phyloP scores from a whole-genome alignment of 2,329 filamentous ascomycete species.

The Microcera coccophila region DNA sequence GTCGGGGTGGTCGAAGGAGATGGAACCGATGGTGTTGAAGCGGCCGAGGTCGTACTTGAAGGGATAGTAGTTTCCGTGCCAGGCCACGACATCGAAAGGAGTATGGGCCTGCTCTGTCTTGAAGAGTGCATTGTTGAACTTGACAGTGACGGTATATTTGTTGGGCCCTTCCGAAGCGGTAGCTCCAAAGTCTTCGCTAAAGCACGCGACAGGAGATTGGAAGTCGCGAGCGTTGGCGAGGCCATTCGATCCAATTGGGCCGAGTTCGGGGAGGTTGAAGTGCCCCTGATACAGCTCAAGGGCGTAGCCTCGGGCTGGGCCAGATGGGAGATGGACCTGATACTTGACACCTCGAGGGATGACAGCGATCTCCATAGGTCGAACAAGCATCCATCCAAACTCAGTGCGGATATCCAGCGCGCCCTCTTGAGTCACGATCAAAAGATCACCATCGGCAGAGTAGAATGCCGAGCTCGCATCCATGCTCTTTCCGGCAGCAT shows the following conservation, averaged over 20 bases:
- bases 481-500: conserved; percentile 77
- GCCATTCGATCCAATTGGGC: conserved; percentile 69
- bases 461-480: conserved; percentile 71
- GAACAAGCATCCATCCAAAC: conserved; percentile 68
- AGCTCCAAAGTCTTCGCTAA: conserved; percentile 55
- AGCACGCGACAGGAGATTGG: conserved; percentile 65
- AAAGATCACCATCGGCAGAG: conserved; percentile 74
- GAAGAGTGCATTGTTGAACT: conserved; percentile 67
- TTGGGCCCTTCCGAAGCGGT: conserved; percentile 36
- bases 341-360: conserved; percentile 73
- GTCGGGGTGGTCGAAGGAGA: conserved; percentile 74
- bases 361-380: conserved; percentile 73
- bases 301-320: conserved; percentile 67
- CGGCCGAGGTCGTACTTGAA: conserved; percentile 79
- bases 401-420: conserved; percentile 73
- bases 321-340: conserved; percentile 61
- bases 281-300: conserved; percentile 71
- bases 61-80: conserved; percentile 77
- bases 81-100: conserved; percentile 75
- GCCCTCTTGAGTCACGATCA: conserved; percentile 73
- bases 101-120: conserved; percentile 62
- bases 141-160: conserved; percentile 52
- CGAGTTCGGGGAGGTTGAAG: conserved; percentile 67
- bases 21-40: conserved; percentile 70
- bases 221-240: conserved; percentile 76